Evolutionary conservation across 2,329 filamentous ascomycete genomes (phyloP), one percentile per base, ranked within the genome.

Genomic region (Sporothrix euskadiensis): DNA sequence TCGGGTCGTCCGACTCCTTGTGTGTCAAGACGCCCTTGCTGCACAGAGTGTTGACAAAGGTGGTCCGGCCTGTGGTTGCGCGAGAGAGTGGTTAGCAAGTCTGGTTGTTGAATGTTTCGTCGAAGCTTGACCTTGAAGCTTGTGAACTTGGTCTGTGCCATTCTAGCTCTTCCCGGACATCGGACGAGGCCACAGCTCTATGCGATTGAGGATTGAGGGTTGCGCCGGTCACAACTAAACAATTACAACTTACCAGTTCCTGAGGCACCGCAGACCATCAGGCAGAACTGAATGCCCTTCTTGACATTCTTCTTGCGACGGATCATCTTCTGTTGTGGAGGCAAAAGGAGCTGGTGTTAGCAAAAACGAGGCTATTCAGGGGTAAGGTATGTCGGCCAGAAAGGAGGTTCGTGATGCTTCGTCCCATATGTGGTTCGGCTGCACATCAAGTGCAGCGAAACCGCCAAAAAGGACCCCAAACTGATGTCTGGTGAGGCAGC

Each of bases 271-370:
- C 96, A 98, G 81, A 99, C 96, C 96, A 99, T 99, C 89, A 99
- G 86, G 85, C 94, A 98, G 88, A 99, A 99, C 88, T 99, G 96
- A 82, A 99, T 98, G 82, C 96, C 96, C 90, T 98, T 98, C 92
- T 98, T 98, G 87, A 99, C 95, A 89, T 99, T 98, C 93, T 99
- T 99, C 95, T 99, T 99, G 85, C 94, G 92, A 86, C 96, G 94
- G 83, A 98, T 94, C 92, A 97, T 96, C 85, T 97, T 93, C 90
- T 94, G 83, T 63, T 26, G 54, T 19, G 12, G 14, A 39, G 69
- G 30, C 22, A 41, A 30, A 65, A 66, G 47, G 12, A 47, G 39
- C 39, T 19, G 57, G 32, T 71, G 76, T 80, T 78, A 80, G 79
- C 78, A 73, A 71, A 47, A 70, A 54, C 4, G 63, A 49, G 63